These are phyloP conservation scores for Heteromeles arbutifolia DNA, from an alignment of 306 rosid genomes.

Conservation along the genomic window DNA sequence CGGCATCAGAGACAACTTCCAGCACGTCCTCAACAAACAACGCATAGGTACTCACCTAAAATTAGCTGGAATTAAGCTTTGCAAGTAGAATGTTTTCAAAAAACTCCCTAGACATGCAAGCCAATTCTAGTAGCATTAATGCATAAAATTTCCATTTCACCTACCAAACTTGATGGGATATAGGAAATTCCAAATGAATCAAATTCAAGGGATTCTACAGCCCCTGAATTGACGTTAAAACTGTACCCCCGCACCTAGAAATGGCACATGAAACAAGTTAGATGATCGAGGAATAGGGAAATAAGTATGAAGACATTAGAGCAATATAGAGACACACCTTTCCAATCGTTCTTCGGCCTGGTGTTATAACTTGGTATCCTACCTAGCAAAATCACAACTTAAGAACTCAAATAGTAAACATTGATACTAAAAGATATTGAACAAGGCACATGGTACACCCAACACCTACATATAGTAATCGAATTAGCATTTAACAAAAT, in stretches of 20 bases:
- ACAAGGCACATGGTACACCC: background rate
- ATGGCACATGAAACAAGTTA: slow-evolving; percentile 16
- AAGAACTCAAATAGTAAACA: slow-evolving; percentile 12
- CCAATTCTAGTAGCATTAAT: background rate
- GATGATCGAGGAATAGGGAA: slow-evolving; percentile 1
- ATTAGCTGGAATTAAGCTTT: background rate
- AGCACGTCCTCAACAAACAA: slow-evolving; percentile 80
- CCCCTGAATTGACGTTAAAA: slow-evolving; percentile 82
- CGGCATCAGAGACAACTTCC: slow-evolving; percentile 72
- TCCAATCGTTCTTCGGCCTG: slow-evolving; percentile 69
- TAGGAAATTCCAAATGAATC: slow-evolving; percentile 89
- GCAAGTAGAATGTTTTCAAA: background rate
- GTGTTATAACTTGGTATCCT: slow-evolving; percentile 86
- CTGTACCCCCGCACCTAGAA: slow-evolving; percentile 80
- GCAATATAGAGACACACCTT: slow-evolving; percentile 45
- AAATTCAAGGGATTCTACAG: slow-evolving; percentile 76
- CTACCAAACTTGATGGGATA: slow-evolving; percentile 86
- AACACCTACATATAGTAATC: background rate
- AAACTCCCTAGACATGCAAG: background rate
- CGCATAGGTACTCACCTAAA: slow-evolving; percentile 89
- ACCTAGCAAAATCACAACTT: slow-evolving; percentile 58
- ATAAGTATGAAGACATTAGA: background rate
- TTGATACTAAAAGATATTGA: background rate
- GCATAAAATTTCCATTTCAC: slow-evolving; percentile 7
- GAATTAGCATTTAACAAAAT: background rate